Conservation (phyloP, 2,329 filamentous ascomycete species). For the Phialophora macrospora region DNA sequence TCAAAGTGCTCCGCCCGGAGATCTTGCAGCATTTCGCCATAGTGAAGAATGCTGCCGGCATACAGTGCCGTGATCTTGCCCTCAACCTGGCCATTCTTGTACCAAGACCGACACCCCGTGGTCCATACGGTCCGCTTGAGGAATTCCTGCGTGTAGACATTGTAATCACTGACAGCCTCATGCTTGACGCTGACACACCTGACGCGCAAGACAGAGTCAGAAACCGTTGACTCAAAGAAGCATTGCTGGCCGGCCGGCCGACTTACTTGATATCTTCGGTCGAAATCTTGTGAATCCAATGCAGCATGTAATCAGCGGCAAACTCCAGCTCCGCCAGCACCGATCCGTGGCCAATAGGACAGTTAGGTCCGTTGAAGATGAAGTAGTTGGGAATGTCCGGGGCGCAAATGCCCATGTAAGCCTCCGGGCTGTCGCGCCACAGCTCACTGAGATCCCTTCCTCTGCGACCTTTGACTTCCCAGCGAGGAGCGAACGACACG, state of each 20-base stretch:
- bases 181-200: slow-evolving; percentile 1
- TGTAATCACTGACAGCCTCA: slow-evolving; percentile 34
- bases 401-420: slow-evolving; percentile 49
- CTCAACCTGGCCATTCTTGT: slow-evolving; percentile 24
- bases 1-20: slow-evolving; percentile 48
- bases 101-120: slow-evolving; percentile 31
- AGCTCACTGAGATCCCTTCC: slow-evolving; percentile 24
- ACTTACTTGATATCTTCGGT: slow-evolving; percentile 28
- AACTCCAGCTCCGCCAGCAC: slow-evolving; percentile 53
- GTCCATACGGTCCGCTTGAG: slow-evolving; percentile 29
- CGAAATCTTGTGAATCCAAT: slow-evolving; percentile 14
- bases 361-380: slow-evolving; percentile 60
- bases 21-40: slow-evolving; percentile 43
- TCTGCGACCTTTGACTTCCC: slow-evolving; percentile 43
- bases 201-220: too few species aligned
- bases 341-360: slow-evolving; percentile 62
- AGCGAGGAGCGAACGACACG: slow-evolving; percentile 45
- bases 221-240: too few species aligned
- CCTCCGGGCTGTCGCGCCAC: slow-evolving; percentile 44
- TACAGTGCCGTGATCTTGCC: slow-evolving; percentile 25
- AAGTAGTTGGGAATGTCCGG: slow-evolving; percentile 56
- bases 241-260: slow-evolving; percentile 4
- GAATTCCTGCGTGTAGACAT: slow-evolving; percentile 24
- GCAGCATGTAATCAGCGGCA: slow-evolving; percentile 48
- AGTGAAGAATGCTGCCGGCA: slow-evolving; percentile 42